Conservation (phyloP, 2,329 filamentous ascomycete genomes). For the Epichloe glyceriae region DNA sequence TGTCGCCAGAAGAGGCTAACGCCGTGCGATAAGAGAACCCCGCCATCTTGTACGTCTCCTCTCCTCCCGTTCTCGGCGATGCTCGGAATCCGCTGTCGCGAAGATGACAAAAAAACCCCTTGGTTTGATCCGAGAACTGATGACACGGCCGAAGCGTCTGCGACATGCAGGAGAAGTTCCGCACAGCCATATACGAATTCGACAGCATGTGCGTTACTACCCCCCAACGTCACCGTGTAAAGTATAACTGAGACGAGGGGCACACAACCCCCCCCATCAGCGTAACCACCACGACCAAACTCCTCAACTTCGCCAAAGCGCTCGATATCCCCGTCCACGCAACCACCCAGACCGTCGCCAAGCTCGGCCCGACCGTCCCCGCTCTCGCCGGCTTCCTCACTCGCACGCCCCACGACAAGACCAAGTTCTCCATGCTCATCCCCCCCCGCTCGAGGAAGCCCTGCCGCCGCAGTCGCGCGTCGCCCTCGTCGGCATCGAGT, state of each 20-base stretch:
- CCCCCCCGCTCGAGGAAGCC: slow-evolving; percentile 44
- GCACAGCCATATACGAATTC: slow-evolving; percentile 70
- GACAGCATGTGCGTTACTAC: slow-evolving; percentile 52
- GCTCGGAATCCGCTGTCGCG: neutral
- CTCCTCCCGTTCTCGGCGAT: neutral
- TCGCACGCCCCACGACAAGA: slow-evolving; percentile 63
- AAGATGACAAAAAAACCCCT: neutral
- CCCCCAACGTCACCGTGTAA: neutral
- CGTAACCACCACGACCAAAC: slow-evolving; percentile 53
- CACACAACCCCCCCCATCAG: slow-evolving; percentile 24
- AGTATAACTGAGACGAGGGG: neutral
- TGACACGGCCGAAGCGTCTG: slow-evolving; percentile 53
- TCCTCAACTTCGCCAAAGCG: slow-evolving; percentile 49
- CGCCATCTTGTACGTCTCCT: slow-evolving; percentile 33
- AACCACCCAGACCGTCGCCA: slow-evolving; percentile 71
- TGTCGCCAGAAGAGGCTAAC: neutral
- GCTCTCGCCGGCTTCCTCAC: slow-evolving; percentile 49
- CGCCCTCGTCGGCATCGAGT: slow-evolving; percentile 81
- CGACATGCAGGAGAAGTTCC: slow-evolving; percentile 91
- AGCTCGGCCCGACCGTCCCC: slow-evolving; percentile 67
- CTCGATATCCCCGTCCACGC: slow-evolving; percentile 68
- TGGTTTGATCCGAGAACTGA: neutral
- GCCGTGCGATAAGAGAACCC: slow-evolving; percentile 31
- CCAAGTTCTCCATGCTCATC: slow-evolving; percentile 76
- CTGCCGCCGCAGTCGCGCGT: slow-evolving; percentile 37